Evolutionary conservation across 2,329 filamentous ascomycete genomes (phyloP).

Genomic region (Aspergillus sp.): DNA sequence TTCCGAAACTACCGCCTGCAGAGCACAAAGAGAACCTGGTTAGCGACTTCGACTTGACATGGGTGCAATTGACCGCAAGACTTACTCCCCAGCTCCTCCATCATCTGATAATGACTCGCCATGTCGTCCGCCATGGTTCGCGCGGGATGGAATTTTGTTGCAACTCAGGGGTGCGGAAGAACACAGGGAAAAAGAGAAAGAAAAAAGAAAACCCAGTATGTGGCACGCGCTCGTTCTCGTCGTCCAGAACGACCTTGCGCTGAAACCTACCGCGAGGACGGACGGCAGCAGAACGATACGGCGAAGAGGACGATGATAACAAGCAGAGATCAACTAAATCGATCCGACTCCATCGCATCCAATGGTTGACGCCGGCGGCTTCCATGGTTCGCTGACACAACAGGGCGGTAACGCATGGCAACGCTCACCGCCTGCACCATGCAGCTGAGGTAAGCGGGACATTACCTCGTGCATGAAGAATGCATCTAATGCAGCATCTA

Average conservation of each 20-base stretch:
- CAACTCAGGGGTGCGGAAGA: slow-evolving; percentile 10
- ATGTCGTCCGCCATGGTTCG: slow-evolving; percentile 52
- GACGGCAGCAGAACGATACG: slow-evolving; percentile 4
- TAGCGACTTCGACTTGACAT: slow-evolving; percentile 16
- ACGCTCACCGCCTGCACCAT: slow-evolving; percentile 16
- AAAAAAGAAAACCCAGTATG: slow-evolving; percentile 9
- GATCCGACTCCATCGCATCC: slow-evolving; percentile 17
- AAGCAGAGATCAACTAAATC: slow-evolving; percentile 2
- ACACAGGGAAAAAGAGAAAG: slow-evolving; percentile 8
- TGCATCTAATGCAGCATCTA: neutral
- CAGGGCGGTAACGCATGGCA: slow-evolving; percentile 25
- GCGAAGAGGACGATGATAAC: neutral
- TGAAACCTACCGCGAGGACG: slow-evolving; percentile 11
- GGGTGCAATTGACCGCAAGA: neutral
- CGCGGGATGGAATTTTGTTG: slow-evolving; percentile 14
- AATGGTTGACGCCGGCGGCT: slow-evolving; percentile 15
- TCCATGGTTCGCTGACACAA: slow-evolving; percentile 20
- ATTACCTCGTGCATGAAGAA: neutral
- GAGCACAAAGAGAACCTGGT: neutral
- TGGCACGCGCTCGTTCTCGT: slow-evolving; percentile 14
- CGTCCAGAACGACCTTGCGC: slow-evolving; percentile 14
- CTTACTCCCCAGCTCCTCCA: slow-evolving; percentile 94
- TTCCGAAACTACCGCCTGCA: slow-evolving; percentile 87
- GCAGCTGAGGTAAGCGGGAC: neutral
- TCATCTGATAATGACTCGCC: slow-evolving; percentile 85